phyloP scores from a whole-genome alignment of 2,329 filamentous ascomycete genomes.

The Paecilomyces dactylethromorphus region DNA sequence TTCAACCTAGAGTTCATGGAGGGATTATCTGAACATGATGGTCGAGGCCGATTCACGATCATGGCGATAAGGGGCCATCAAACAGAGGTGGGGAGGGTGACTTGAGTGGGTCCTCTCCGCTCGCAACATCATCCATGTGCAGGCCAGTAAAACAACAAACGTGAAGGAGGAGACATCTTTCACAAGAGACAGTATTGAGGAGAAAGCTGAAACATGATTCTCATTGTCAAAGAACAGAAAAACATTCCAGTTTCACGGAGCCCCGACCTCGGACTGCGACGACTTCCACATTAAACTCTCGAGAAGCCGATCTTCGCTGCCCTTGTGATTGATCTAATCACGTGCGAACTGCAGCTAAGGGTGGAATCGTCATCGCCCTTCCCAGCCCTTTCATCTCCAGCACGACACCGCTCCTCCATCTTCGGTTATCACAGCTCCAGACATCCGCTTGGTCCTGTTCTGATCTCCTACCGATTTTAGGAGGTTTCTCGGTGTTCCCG shows the following conservation, averaged over 20 bases:
- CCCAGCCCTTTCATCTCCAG: neutral
- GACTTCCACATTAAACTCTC: neutral
- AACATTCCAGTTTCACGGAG: neutral
- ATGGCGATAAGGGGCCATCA: neutral
- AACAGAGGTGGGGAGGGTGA: neutral
- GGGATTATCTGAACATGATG: neutral
- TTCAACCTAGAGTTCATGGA: neutral
- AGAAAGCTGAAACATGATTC: neutral
- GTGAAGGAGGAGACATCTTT: too few species aligned
- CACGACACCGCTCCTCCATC: slow-evolving; percentile 1
- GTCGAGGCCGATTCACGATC: neutral
- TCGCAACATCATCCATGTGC: neutral
- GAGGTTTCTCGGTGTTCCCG: neutral
- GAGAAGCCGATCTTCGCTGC: neutral
- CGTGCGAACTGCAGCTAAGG: neutral
- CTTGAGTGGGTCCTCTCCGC: neutral
- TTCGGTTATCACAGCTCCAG: neutral
- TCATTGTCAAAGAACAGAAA: too few species aligned
- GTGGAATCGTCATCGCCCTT: neutral
- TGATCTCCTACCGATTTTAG: neutral
- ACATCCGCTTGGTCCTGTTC: neutral
- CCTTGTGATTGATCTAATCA: neutral
- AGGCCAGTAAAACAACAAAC: neutral
- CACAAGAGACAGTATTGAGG: neutral
- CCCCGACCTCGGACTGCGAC: neutral